phyloP scores from a whole-genome alignment of 1,139 yeast genomes.

The Protomyces inundatus region DNA sequence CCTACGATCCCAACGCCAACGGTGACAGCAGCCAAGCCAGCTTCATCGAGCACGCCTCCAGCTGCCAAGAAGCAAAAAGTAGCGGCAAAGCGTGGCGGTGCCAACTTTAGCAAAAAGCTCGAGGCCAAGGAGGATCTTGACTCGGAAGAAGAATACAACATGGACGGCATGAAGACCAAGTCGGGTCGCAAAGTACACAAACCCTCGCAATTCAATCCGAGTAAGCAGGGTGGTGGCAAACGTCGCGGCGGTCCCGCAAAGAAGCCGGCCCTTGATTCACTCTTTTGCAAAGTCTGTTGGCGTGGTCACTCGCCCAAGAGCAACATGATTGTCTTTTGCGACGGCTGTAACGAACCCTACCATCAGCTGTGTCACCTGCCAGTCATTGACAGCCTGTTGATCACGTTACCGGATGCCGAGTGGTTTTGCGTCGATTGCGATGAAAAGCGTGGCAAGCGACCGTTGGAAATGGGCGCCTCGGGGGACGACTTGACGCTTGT shows the following conservation, averaged over 20 bases:
- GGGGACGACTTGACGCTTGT: slow-evolving; percentile 41
- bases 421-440: slow-evolving; percentile 45
- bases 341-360: slow-evolving; percentile 44
- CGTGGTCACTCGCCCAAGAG: slow-evolving; percentile 43
- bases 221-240: slow-evolving; percentile 13
- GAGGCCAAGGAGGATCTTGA: slow-evolving; percentile 1
- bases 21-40: neutral
- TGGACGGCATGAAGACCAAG: slow-evolving; percentile 34
- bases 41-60: slow-evolving; percentile 1
- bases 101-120: neutral
- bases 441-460: slow-evolving; percentile 39
- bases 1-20: neutral
- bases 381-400: slow-evolving; percentile 42
- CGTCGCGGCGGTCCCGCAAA: slow-evolving; percentile 29
- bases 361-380: slow-evolving; percentile 46
- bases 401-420: slow-evolving; percentile 45
- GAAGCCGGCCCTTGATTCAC: slow-evolving; percentile 33
- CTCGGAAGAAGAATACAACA: slow-evolving; percentile 30
- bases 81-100: neutral
- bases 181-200: slow-evolving; percentile 33
- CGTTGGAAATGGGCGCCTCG: slow-evolving; percentile 42
- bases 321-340: slow-evolving; percentile 45
- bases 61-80: slow-evolving; percentile 11
- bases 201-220: slow-evolving; percentile 33
- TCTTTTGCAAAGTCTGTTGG: slow-evolving; percentile 43